Base-by-base conservation (phyloP, 148 eudicot species). In the Euryodendron excelsum region DNA sequence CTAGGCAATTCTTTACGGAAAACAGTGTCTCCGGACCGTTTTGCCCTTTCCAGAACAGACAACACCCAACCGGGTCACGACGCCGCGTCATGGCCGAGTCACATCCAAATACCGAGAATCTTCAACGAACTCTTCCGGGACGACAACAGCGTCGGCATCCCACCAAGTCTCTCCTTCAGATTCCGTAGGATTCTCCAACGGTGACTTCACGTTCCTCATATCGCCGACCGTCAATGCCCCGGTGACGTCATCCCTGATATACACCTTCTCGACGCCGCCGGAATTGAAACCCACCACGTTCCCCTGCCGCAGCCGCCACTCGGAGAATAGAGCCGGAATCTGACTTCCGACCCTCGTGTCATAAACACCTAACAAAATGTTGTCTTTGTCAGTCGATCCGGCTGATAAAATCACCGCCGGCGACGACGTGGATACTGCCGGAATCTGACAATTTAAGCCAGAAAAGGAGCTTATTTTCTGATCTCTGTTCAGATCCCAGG, bases 151-250 rank as follows among this genome's bases (percentile, higher is more conserved):
- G 87, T 83, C 85, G 44, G 89, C 85, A 45, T 85, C 87, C 90
- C 90, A 85, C 89, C 90, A 85, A 28, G 77, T 77, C 27, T 84
- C 91, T 45, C 72, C 87, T 75, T 86, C 84, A 44, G 68, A 25
- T 59, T 80, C 85, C 71, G 79, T 78, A 61, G 37, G 70, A 25
- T 59, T 79, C 50, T 34, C 77, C 50, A 88, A 83, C 79, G 90
- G 89, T 74, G 82, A 60, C 58, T 82, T 78, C 18, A 77, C 68
- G 41, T 80, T 91, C 77, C 98, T 87, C 77, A 90, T 44, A 33
- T 92, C 96, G 8, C 91, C 87, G 25, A 90, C 92, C 78, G 85
- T 79, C 67, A 88, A 25, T 37, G 64, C 80, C 31, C 78, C 85
- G 17, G 73, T 69, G 48, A 77, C 84, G 56, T 82, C 90, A 85